phyloP scores from a whole-genome alignment of 805 yeast genomes.

The Cephaloascus albidus region DNA sequence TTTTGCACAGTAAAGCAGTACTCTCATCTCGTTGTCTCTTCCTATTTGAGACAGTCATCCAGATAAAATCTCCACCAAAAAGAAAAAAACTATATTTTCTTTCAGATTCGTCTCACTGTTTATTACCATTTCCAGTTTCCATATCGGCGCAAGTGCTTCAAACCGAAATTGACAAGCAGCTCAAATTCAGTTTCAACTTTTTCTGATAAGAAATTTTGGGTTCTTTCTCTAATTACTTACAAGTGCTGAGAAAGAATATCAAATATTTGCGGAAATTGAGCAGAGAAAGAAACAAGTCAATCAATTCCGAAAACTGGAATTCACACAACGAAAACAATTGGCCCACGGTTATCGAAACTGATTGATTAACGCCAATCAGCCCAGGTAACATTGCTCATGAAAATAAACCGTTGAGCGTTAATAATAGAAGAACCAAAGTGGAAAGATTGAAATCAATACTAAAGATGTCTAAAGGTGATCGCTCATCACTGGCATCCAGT shows the following conservation, averaged over 20 bases:
- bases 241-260: slow-evolving; percentile 1
- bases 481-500: background rate
- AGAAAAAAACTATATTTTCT: slow-evolving; percentile 2
- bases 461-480: background rate
- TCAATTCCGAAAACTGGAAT: too few relatives aligned
- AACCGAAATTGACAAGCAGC: slow-evolving; percentile 6
- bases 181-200: slow-evolving; percentile 5
- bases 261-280: background rate
- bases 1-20: too few relatives aligned
- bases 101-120: slow-evolving; percentile 4
- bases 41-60: slow-evolving; percentile 5
- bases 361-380: too few relatives aligned
- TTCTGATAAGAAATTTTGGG: slow-evolving; percentile 4
- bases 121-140: slow-evolving; percentile 5
- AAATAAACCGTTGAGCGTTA: too few relatives aligned
- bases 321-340: too few relatives aligned
- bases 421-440: too few relatives aligned
- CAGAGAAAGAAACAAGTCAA: background rate
- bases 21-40: too few relatives aligned
- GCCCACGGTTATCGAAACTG: too few relatives aligned
- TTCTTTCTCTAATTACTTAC: slow-evolving; percentile 4
- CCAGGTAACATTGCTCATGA: too few relatives aligned
- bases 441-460: too few relatives aligned
- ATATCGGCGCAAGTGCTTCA: slow-evolving; percentile 6
- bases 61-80: slow-evolving; percentile 5